These are phyloP conservation scores for Biscogniauxia sp. DNA, from an alignment of 2,329 filamentous ascomycete genomes.

Conservation along the genomic window DNA sequence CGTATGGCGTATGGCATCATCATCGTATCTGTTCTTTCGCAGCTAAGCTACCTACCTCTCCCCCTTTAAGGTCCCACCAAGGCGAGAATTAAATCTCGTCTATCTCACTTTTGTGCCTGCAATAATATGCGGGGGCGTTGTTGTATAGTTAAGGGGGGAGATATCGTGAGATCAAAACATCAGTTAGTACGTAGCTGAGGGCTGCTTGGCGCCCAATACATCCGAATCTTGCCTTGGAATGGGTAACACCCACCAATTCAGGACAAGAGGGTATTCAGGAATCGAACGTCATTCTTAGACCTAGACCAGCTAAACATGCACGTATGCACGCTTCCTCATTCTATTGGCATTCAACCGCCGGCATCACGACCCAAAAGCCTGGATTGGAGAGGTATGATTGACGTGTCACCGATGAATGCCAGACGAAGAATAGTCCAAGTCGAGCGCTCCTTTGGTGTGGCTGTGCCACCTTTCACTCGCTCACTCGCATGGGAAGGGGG, in stretches of 20 bases:
- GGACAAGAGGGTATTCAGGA: background rate
- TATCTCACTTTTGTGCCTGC: background rate
- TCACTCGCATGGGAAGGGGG: conserved; percentile 18
- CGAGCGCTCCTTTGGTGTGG: conserved; percentile 15
- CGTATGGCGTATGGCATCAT: conserved; percentile 5
- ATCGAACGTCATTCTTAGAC: conserved; percentile 2
- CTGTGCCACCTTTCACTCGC: conserved; percentile 17
- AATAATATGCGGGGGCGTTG: background rate
- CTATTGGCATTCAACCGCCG: conserved; percentile 8
- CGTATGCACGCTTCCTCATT: conserved; percentile 8
- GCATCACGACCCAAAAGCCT: conserved; percentile 26
- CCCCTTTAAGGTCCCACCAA: background rate
- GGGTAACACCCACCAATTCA: background rate
- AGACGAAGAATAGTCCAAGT: conserved; percentile 16
- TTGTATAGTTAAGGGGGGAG: background rate
- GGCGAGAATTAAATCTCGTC: background rate
- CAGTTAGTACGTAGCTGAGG: background rate
- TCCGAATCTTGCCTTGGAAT: background rate
- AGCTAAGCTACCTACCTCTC: background rate
- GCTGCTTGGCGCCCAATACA: background rate
- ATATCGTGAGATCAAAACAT: background rate
- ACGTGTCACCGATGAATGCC: conserved; percentile 27
- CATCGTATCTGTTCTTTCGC: background rate
- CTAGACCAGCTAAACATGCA: background rate
- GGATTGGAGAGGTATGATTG: conserved; percentile 23